Conservation (phyloP, 1,139 yeast species). For the Diutina sp. region DNA sequence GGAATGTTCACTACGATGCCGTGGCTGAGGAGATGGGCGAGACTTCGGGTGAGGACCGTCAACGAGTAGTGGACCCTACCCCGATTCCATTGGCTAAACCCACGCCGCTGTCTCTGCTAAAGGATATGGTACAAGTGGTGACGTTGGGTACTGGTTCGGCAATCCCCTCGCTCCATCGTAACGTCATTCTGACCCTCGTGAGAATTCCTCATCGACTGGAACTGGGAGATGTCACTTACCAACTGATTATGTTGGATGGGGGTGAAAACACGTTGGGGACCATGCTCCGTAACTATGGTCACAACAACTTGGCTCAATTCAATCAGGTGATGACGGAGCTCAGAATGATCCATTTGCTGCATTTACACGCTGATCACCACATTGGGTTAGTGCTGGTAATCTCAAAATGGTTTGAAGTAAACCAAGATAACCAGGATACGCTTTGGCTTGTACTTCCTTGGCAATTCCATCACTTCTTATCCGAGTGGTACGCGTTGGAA, state of each 20-base stretch:
- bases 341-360: slow-evolving; percentile 61
- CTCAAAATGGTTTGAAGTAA: slow-evolving; percentile 47
- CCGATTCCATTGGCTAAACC: neutral
- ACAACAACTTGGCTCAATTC: slow-evolving; percentile 20
- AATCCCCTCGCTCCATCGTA: slow-evolving; percentile 71
- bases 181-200: slow-evolving; percentile 68
- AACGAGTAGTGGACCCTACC: neutral
- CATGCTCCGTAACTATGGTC: slow-evolving; percentile 49
- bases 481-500: slow-evolving; percentile 62
- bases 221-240: slow-evolving; percentile 17
- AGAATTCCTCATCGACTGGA: slow-evolving; percentile 43
- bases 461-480: slow-evolving; percentile 54
- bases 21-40: slow-evolving; percentile 5
- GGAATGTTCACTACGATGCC: slow-evolving; percentile 13
- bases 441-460: slow-evolving; percentile 62
- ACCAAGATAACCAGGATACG: slow-evolving; percentile 17
- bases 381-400: slow-evolving; percentile 67
- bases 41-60: neutral
- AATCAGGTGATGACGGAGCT: slow-evolving; percentile 37
- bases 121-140: slow-evolving; percentile 52
- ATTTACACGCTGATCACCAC: slow-evolving; percentile 96
- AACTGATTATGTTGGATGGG: slow-evolving; percentile 62
- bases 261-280: slow-evolving; percentile 89
- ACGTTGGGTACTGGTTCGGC: slow-evolving; percentile 95
- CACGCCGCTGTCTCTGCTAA: slow-evolving; percentile 9